Percentiles rank a stretch among this genome's conserved stretches.
phyloP scores from a whole-genome alignment of 495 filamentous ascomycete species.

The Baudoinia panamericana region DNA sequence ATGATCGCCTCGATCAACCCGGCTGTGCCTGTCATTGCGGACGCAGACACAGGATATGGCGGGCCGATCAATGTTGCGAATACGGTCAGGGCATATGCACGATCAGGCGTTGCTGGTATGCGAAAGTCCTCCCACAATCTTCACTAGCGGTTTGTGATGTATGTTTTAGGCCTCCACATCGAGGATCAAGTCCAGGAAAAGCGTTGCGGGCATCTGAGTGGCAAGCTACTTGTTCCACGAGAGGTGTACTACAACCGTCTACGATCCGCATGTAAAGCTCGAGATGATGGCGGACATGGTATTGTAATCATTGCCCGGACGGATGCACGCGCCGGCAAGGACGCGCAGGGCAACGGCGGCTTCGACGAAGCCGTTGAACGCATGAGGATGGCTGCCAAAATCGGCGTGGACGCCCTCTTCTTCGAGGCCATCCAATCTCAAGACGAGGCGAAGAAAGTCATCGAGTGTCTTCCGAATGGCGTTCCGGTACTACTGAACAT shows the following conservation, averaged over 20 bases:
- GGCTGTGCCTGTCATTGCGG: slow-evolving; percentile 49
- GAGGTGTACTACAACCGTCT: slow-evolving; percentile 45
- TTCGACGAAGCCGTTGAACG: slow-evolving; percentile 48
- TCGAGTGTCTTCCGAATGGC: slow-evolving; percentile 39
- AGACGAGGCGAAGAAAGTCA: slow-evolving; percentile 39
- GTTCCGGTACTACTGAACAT: slow-evolving; percentile 52
- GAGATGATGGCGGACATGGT: slow-evolving; percentile 38
- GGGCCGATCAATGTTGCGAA: slow-evolving; percentile 45
- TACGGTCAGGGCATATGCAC: slow-evolving; percentile 50
- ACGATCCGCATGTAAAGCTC: slow-evolving; percentile 29
- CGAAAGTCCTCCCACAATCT: too few species aligned
- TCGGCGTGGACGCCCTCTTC: slow-evolving; percentile 51
- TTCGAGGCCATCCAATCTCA: slow-evolving; percentile 49
- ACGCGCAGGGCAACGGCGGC: slow-evolving; percentile 32
- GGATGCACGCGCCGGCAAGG: slow-evolving; percentile 43
- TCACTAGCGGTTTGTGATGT: too few species aligned
- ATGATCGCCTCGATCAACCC: slow-evolving; percentile 55
- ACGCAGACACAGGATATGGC: slow-evolving; percentile 42
- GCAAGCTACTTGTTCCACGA: slow-evolving; percentile 46
- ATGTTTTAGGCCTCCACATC: slow-evolving; percentile 55
- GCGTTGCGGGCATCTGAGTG: slow-evolving; percentile 30
- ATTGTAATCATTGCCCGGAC: slow-evolving; percentile 60
- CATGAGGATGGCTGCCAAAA: slow-evolving; percentile 41
- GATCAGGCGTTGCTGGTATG: slow-evolving; percentile 58
- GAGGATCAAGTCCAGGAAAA: slow-evolving; percentile 60